Evolutionary conservation across 2,329 filamentous ascomycete species (phyloP), one percentile per base, ranked within the genome.

Genomic region (Ophiostoma quercus): DNA sequence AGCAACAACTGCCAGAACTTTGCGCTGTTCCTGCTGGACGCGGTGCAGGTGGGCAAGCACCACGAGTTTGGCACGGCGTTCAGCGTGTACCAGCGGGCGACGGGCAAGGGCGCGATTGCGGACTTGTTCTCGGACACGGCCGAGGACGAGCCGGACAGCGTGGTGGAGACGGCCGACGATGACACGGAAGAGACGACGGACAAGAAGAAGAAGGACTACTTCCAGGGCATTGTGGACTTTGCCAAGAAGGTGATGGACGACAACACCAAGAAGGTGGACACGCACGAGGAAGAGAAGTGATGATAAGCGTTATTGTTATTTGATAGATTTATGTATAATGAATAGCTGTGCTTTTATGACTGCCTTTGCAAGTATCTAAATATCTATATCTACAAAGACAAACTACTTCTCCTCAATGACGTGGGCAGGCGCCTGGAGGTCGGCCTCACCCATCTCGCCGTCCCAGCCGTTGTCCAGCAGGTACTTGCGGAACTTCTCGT

Each of bases 1-100:
- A 83, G 79, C 72, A 87, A 87, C 75, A 87, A 87, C 76, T 87
- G 85, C 75, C 85, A 87, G 73, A 87, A 84, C 22, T 87, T 84
- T 71, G 85, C 84, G 0, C 74, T 85, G 16, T 77, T 80, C 63
- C 77, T 87, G 16, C 80, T 87, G 8, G 84, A 87, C 70, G 82
- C 83, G 39, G 84, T 87, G 70, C 83, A 85, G 71, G 79, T 84
- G 14, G 82, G 83, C 7, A 77, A 79, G 14, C 80, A 82, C 70
- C 81, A 79, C 62, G 79, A 86, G 66, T 86, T 87, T 60, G 84
- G 80, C 51, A 86, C 84, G 2, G 85, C 80, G 0, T 80, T 84
- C 51, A 82, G 82, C 29, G 82, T 87, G 3, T 87, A 86, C 71
- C 80, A 86, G 72, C 78, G 81, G 9, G 78, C 84, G 0, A 81